Percentiles rank a stretch among this genome's conserved stretches.
Evolutionary conservation across 768 basidiomycete species (phyloP).

Genomic region (Suillus alpinus): DNA sequence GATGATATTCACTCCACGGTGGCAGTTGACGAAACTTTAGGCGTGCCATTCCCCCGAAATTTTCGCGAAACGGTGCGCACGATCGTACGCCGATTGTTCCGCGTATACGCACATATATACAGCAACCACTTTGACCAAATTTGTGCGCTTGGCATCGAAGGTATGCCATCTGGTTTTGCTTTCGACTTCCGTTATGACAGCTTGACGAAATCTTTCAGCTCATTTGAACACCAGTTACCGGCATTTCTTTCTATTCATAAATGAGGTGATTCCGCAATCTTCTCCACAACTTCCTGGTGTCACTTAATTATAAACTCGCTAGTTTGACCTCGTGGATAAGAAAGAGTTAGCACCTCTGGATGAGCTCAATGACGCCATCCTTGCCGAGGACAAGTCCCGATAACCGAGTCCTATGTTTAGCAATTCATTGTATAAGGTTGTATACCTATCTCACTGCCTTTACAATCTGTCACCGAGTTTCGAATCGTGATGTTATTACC

Average conservation of each 20-base stretch:
- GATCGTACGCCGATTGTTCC: constrained; percentile 88
- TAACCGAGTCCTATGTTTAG: constrained; percentile 4
- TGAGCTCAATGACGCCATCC: constrained; percentile 91
- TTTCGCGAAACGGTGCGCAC: constrained; percentile 91
- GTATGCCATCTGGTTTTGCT: constrained; percentile 36
- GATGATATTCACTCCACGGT: not conserved
- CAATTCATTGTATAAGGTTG: not conserved
- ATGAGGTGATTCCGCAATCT: constrained; percentile 63
- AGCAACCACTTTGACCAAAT: constrained; percentile 99
- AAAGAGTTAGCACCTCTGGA: constrained; percentile 94
- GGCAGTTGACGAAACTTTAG: constrained; percentile 37
- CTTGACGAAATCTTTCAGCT: constrained; percentile 45
- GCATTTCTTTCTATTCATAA: constrained; percentile 96
- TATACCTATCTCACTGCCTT: not conserved
- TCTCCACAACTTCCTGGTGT: constrained; percentile 7
- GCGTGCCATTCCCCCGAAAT: constrained; percentile 85
- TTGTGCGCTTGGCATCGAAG: constrained; percentile 97
- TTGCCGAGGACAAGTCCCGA: constrained; percentile 50
- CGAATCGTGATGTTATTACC: not conserved
- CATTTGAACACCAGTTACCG: constrained; percentile 98
- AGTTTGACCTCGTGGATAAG: constrained; percentile 95
- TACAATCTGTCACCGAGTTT: not conserved
- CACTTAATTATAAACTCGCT: not conserved
- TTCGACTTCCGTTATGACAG: not conserved
- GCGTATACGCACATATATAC: constrained; percentile 98